A percentile compares a stretch with the other conserved stretches of the same genome.
These are phyloP conservation scores for Kodamaea restingae DNA, from an alignment of 805 yeast genomes.

Conservation along the genomic window DNA sequence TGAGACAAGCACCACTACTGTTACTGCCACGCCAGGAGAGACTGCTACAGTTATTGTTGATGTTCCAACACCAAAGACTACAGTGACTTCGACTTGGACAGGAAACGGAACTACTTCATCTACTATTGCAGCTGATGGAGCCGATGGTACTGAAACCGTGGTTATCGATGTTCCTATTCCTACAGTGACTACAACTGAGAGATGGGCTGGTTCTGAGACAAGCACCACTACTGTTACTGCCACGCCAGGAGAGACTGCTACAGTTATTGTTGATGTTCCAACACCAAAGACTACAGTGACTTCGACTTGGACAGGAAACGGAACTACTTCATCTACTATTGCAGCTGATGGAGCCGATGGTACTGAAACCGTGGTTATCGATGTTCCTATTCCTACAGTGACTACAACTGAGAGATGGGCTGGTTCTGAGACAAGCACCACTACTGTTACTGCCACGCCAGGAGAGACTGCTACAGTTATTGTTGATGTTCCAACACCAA, in stretches of 20 bases:
- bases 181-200: slow-evolving; percentile 9
- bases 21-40: slow-evolving; percentile 12
- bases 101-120: not conserved
- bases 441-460: slow-evolving; percentile 8
- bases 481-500: slow-evolving; percentile 19
- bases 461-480: slow-evolving; percentile 20
- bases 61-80: slow-evolving; percentile 12
- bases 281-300: slow-evolving; percentile 12
- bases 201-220: slow-evolving; percentile 11
- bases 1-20: slow-evolving; percentile 18
- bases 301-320: slow-evolving; percentile 12
- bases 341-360: slow-evolving; percentile 5
- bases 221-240: slow-evolving; percentile 8
- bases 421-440: slow-evolving; percentile 7
- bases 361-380: slow-evolving; percentile 13
- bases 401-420: slow-evolving; percentile 12
- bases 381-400: slow-evolving; percentile 12
- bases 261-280: slow-evolving; percentile 22
- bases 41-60: slow-evolving; percentile 11
- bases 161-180: slow-evolving; percentile 14
- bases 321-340: slow-evolving; percentile 3
- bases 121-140: not conserved
- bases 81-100: not conserved
- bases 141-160: slow-evolving; percentile 13
- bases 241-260: slow-evolving; percentile 16